Percentiles rank a stretch among this genome's conserved stretches.
These are phyloP conservation scores for Chernovozyma aurita DNA, from an alignment of 1,139 yeast species.

Conservation along the genomic window DNA sequence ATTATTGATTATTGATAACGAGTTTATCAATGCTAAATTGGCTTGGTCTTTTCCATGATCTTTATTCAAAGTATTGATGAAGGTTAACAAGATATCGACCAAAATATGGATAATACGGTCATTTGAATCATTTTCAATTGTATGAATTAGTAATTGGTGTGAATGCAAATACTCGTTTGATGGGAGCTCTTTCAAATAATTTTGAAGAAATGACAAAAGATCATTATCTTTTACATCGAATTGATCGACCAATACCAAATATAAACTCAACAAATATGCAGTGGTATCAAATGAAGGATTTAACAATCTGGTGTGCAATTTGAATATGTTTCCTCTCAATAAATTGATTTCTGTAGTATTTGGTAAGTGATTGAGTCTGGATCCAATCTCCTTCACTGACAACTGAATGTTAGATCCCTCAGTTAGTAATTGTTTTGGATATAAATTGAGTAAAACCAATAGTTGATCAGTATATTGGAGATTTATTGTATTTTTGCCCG, in stretches of 20 bases:
- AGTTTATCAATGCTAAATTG: conserved; percentile 4
- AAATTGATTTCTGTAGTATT: conserved; percentile 2
- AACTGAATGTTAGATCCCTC: background rate
- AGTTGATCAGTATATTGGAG: background rate
- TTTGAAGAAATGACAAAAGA: conserved; percentile 10
- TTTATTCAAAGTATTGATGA: conserved; percentile 8
- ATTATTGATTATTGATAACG: conserved; percentile 9
- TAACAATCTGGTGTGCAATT: conserved; percentile 20
- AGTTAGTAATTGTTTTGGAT: background rate
- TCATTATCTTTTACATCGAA: conserved; percentile 7
- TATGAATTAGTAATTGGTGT: conserved; percentile 8
- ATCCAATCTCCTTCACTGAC: background rate
- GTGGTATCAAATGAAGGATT: conserved; percentile 10
- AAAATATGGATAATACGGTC: conserved; percentile 6
- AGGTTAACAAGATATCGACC: conserved; percentile 7
- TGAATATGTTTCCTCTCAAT: conserved; percentile 22
- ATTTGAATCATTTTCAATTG: conserved; percentile 9
- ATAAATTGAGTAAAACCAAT: background rate
- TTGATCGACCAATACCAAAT: conserved; percentile 13
- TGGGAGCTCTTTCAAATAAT: conserved; percentile 11
- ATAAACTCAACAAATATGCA: conserved; percentile 16
- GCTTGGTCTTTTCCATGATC: conserved; percentile 7
- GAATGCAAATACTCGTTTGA: conserved; percentile 8
- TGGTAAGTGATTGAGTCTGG: conserved; percentile 5
- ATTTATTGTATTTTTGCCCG: background rate